Evolutionary conservation across 345 rosid genomes (phyloP), one percentile per base, ranked within the genome.

Genomic region (Erysimum cheiranthoides): DNA sequence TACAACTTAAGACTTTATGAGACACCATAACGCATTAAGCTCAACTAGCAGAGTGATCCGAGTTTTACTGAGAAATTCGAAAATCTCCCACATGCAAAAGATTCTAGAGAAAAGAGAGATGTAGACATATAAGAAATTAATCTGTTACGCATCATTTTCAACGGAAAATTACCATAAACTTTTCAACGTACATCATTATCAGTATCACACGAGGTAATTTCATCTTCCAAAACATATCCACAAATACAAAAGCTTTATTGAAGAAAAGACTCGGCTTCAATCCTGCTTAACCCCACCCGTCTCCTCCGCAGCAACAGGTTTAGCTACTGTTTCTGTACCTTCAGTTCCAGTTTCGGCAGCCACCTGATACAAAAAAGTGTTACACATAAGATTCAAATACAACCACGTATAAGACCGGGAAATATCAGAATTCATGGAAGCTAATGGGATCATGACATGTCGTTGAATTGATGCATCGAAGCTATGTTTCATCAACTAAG

Each of bases 271-370:
- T 56, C 18, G 4, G 66, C 57, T 61, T 78, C 81, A 78, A 27
- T 78, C 81, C 60, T 73, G 74, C 70, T 78, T 78, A 17, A 73
- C 5, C 14, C 65, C 81, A 45, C 10, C 14, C 28, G 65, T 27
- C 6, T 78, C 73, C 42, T 59, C 77, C 2, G 42, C 39, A 4
- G 42, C 14, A 0, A 65, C 47, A 0, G 73, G 69, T 59, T 78
- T 78, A 18, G 77, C 40, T 66, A 50, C 49, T 40, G 73, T 50
- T 28, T 78, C 73, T 66, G 63, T 66, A 60, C 43, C 77, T 66
- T 66, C 58, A 13, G 42, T 51, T 39, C 68, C 63, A 32, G 74
- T 59, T 60, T 78, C 74, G 3, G 59, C 73, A 73, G 25, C 73
- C 69, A 53, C 69, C 81, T 78, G 58, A 17, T 3, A 53, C 8